Evolutionary conservation across 371 early-diverging fungal genomes (phyloP), one percentile per base, ranked within the genome.

Genomic region (Capniomyces stellatus): DNA sequence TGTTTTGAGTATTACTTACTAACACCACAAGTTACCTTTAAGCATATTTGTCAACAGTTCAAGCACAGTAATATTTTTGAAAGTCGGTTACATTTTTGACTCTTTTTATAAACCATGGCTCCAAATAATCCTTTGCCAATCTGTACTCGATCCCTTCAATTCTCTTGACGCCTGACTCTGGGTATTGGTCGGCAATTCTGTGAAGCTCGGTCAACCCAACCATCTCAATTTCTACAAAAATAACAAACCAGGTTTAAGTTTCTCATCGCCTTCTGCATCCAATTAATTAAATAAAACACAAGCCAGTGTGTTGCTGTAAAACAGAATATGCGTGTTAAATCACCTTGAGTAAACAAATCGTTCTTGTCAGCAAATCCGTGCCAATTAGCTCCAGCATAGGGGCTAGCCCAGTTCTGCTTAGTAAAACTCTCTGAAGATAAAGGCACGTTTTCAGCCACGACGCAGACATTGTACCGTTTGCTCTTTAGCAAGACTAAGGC

Each of bases 311-410:
- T n/a, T n/a, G n/a, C n/a, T n/a, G n/a, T n/a, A n/a, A n/a, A n/a
- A n/a, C n/a, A n/a, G n/a, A n/a, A n/a, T n/a, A n/a, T n/a, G n/a
- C n/a, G n/a, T n/a, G n/a, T n/a, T n/a, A n/a, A n/a, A n/a, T n/a
- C n/a, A n/a, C n/a, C n/a, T n/a, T n/a, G n/a, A n/a, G n/a, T n/a
- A n/a, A n/a, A 13, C 31, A 51, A 10, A 24, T 19, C 29, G 19
- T 3, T 8, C 28, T 62, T 52, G 31, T 51, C 39, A 13, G 77
- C 71, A 56, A 61, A 71, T 0, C 73, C 66, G 22, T 70, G 64
- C 79, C 79, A 78, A 62, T 78, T 71, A n/a, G 79, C 79, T 19
- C 79, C 79, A 0, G 78, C 78, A 60, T 66, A 67, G n/a, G 75
- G 74, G n/a, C 73, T 72, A 13, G 79, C 75, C 60, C 70, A 78